Percentiles rank a stretch among this genome's conserved stretches.
phyloP scores from a whole-genome alignment of 1,284 basidiomycete species.

The Cryptococcus amylolentus region DNA sequence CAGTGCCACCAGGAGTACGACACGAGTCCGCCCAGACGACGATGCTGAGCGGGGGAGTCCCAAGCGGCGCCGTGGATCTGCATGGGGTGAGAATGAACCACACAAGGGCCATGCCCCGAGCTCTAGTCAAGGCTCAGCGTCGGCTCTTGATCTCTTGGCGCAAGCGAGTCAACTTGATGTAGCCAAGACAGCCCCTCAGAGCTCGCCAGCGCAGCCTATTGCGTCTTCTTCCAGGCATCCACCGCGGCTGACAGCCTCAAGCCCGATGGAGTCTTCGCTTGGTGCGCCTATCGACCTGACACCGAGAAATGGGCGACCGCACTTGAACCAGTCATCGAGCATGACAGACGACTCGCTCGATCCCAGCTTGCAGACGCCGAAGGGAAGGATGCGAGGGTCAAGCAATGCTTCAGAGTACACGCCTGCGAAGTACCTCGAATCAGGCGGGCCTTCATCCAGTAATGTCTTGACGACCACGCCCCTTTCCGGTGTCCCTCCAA shows the following conservation, averaged over 20 bases:
- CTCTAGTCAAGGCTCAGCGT: conserved; percentile 14
- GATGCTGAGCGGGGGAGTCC: conserved; percentile 28
- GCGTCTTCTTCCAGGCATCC: neutral
- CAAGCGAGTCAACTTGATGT: conserved; percentile 42
- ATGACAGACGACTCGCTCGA: conserved; percentile 19
- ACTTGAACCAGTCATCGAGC: neutral
- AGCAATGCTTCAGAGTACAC: conserved; percentile 22
- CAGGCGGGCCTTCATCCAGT: too few relatives aligned
- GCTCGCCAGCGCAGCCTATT: conserved; percentile 15
- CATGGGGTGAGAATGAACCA: conserved; percentile 4
- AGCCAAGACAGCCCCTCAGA: conserved; percentile 8
- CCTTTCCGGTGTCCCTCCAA: neutral
- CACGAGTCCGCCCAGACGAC: conserved; percentile 17
- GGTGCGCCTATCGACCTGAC: conserved; percentile 39
- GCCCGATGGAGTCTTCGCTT: conserved; percentile 14
- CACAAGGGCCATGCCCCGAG: neutral
- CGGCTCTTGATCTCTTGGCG: conserved; percentile 41
- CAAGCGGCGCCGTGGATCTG: conserved; percentile 20
- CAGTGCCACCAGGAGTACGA: conserved; percentile 35
- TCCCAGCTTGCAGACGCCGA: conserved; percentile 19
- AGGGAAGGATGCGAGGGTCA: conserved; percentile 16
- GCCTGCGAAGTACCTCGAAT: conserved; percentile 5
- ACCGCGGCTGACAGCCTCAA: conserved; percentile 1
- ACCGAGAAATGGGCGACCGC: neutral
- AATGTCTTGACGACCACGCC: neutral